A percentile compares a stretch with the other conserved stretches of the same genome.
Evolutionary conservation across 495 filamentous ascomycete genomes (phyloP).

Genomic region (Aspergillus funiculosus): DNA sequence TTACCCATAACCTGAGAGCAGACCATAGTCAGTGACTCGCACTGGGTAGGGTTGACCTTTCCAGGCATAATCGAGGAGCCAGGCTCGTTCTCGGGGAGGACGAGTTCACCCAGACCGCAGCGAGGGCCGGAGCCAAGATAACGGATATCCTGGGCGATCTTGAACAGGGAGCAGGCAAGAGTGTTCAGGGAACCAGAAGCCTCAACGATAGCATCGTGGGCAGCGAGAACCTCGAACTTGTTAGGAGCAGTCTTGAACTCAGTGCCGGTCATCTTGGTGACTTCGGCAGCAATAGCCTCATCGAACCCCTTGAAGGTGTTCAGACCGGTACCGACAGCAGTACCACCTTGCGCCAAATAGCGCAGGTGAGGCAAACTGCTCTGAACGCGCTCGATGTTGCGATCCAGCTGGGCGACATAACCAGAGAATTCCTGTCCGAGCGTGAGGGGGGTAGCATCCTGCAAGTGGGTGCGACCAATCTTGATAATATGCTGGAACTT

Average conservation of each 20-base stretch:
- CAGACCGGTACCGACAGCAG: conserved; percentile 92
- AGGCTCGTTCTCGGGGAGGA: conserved; percentile 94
- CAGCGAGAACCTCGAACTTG: conserved; percentile 98
- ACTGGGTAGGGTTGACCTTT: conserved; percentile 99
- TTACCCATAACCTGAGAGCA: conserved; percentile 98
- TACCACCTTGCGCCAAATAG: conserved; percentile 90
- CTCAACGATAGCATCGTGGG: conserved; percentile 94
- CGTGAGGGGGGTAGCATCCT: conserved; percentile 94
- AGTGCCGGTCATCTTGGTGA: conserved; percentile 83
- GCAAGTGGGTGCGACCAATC: conserved; percentile 96
- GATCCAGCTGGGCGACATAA: conserved; percentile 89
- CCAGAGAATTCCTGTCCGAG: conserved; percentile 98
- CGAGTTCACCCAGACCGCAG: conserved; percentile 89
- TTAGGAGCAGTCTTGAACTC: conserved; percentile 96
- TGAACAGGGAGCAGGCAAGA: conserved; percentile 85
- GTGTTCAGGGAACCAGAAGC: conserved; percentile 91
- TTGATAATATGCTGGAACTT: conserved; percentile 92
- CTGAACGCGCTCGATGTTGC: conserved; percentile 83
- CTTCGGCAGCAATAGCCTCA: conserved; percentile 82
- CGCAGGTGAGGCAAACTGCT: conserved; percentile 75
- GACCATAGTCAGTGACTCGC: conserved; percentile 95
- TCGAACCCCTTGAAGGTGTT: conserved; percentile 98
- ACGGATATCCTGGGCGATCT: conserved; percentile 96
- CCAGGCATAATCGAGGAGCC: conserved; percentile 98
- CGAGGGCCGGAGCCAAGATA: conserved; percentile 94